Evolutionary conservation across 768 basidiomycete species (phyloP).

Genomic region (Leccinum obscurum): DNA sequence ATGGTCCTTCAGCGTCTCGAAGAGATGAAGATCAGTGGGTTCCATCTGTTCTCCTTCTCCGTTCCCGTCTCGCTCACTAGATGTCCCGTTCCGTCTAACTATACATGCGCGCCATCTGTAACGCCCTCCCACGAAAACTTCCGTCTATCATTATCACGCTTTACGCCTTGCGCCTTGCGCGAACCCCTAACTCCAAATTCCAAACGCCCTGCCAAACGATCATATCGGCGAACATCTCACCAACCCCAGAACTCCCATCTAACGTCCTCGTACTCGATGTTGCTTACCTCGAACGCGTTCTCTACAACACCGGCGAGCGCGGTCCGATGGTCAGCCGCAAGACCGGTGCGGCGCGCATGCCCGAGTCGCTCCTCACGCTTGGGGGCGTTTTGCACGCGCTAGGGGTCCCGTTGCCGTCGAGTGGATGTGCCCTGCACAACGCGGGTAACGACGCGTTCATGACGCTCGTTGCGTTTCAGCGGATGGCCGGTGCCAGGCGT

Average conservation of each 20-base stretch:
- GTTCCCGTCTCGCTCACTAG: not conserved
- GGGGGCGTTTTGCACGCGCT: conserved; percentile 63
- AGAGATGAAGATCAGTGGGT: conserved; percentile 80
- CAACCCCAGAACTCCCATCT: conserved; percentile 64
- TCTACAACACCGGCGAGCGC: conserved; percentile 59
- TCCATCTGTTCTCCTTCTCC: not conserved
- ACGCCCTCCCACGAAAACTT: not conserved
- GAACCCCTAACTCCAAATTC: not conserved
- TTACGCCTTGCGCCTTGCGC: not conserved
- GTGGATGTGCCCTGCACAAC: conserved; percentile 54
- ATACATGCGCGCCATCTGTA: not conserved
- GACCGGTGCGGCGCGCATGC: conserved; percentile 50
- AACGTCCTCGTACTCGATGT: conserved; percentile 73
- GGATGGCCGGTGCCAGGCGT: conserved; percentile 58
- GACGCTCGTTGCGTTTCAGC: conserved; percentile 65
- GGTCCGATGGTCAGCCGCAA: conserved; percentile 62
- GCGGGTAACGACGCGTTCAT: conserved; percentile 82
- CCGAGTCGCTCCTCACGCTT: conserved; percentile 60
- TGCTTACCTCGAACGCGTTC: conserved; percentile 57
- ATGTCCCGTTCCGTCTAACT: not conserved
- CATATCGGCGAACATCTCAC: not conserved
- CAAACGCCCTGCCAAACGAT: not conserved
- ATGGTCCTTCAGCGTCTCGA: conserved; percentile 63
- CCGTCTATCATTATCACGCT: not conserved
- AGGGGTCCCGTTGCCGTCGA: conserved; percentile 22